A percentile compares a stretch with the other conserved stretches of the same genome.
These are phyloP conservation scores for Cucurbita maxima DNA, from an alignment of 306 rosid genomes.

Conservation along the genomic window DNA sequence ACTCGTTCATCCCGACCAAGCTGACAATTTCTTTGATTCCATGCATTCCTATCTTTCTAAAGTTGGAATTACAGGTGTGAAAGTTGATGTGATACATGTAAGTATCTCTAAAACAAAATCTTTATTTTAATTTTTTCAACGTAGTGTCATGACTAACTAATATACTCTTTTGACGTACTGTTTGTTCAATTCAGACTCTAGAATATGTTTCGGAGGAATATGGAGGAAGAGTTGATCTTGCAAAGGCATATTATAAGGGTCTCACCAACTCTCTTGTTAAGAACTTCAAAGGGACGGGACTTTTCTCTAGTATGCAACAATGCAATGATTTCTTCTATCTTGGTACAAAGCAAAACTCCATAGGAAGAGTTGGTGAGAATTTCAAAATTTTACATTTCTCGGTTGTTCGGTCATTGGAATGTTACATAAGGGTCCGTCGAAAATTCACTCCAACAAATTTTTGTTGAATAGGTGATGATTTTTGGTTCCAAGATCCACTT, in stretches of 20 bases:
- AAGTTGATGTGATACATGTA: slow-evolving; percentile 78
- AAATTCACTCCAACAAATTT: not conserved
- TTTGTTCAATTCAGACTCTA: slow-evolving; percentile 23
- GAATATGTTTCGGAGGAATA: slow-evolving; percentile 58
- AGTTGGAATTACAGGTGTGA: slow-evolving; percentile 66
- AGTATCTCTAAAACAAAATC: not conserved
- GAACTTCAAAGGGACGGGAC: slow-evolving; percentile 64
- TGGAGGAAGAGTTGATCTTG: slow-evolving; percentile 79
- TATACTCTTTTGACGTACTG: no score
- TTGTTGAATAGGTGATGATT: slow-evolving; percentile 61
- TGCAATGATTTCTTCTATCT: slow-evolving; percentile 91
- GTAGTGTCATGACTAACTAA: not conserved
- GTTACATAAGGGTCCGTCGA: not conserved
- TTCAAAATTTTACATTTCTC: not conserved
- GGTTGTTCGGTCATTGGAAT: no score
- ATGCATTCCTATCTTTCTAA: slow-evolving; percentile 69
- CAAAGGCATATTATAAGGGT: slow-evolving; percentile 62
- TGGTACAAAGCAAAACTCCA: slow-evolving; percentile 52
- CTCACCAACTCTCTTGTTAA: slow-evolving; percentile 42
- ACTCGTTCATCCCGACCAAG: slow-evolving; percentile 69
- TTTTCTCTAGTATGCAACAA: slow-evolving; percentile 87
- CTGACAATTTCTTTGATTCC: slow-evolving; percentile 48
- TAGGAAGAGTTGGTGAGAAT: slow-evolving; percentile 65
- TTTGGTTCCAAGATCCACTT: slow-evolving; percentile 85
- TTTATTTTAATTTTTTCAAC: not conserved